Conservation (phyloP, 2,329 filamentous ascomycete genomes). For the Cladophialophora immunda region DNA sequence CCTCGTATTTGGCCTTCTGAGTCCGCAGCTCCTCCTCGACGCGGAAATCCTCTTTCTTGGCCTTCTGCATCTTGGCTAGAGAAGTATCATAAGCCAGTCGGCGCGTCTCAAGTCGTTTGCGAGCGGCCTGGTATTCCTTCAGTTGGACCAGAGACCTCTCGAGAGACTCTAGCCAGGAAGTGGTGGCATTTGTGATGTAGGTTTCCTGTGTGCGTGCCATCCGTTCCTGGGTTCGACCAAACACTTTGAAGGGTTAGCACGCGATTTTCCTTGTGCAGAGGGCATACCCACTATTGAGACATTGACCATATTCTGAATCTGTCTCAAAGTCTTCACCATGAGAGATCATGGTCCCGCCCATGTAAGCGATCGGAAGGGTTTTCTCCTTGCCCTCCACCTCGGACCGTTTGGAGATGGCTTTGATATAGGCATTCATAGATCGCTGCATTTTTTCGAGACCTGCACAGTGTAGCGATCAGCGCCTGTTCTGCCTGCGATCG, state of each 20-base stretch:
- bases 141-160: slow-evolving; percentile 91
- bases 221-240: slow-evolving; percentile 87
- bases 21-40: slow-evolving; percentile 90
- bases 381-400: slow-evolving; percentile 91
- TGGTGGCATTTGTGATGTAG: slow-evolving; percentile 79
- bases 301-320: slow-evolving; percentile 90
- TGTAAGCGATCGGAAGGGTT: slow-evolving; percentile 76
- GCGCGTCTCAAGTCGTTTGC: slow-evolving; percentile 92
- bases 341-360: slow-evolving; percentile 84
- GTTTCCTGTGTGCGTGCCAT: slow-evolving; percentile 85
- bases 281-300: slow-evolving; percentile 70
- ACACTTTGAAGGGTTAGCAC: slow-evolving; percentile 55
- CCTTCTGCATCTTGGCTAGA: slow-evolving; percentile 88
- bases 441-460: slow-evolving; percentile 90
- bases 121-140: slow-evolving; percentile 93
- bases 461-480: slow-evolving; percentile 50
- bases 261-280: neutral
- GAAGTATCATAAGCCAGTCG: slow-evolving; percentile 91
- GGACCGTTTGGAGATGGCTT: slow-evolving; percentile 83
- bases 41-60: slow-evolving; percentile 91
- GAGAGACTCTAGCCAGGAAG: slow-evolving; percentile 88
- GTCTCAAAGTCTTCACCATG: slow-evolving; percentile 94
- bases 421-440: slow-evolving; percentile 85
- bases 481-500: neutral
- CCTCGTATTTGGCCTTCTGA: slow-evolving; percentile 95